Evolutionary conservation across 108 stramenopile species (phyloP).

Genomic region (Heterococcus sp.): DNA sequence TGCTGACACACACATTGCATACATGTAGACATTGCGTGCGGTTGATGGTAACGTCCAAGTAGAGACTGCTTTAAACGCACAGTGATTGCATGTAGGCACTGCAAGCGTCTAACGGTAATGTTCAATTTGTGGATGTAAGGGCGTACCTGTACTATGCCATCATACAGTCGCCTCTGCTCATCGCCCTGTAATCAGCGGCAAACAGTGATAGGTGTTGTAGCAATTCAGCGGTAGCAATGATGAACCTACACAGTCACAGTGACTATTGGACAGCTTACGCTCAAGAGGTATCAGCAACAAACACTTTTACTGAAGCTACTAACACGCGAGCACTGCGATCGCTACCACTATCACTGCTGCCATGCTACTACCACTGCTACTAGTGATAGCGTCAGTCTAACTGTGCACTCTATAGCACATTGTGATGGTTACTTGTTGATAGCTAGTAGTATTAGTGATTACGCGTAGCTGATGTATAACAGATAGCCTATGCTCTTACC

Average conservation of each 20-base stretch:
- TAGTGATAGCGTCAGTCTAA: background rate
- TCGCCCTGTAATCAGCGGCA: background rate
- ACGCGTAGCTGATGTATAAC: no score
- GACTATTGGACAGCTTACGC: no score
- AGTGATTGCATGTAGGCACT: no score
- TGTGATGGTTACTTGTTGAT: no score
- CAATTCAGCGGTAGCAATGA: background rate
- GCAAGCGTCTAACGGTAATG: background rate
- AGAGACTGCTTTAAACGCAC: no score
- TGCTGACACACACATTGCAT: no score
- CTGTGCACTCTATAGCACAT: background rate
- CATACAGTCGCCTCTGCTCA: background rate
- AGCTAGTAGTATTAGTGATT: no score
- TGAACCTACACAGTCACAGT: no score
- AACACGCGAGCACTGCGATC: background rate
- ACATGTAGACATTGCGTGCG: no score
- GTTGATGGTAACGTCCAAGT: no score
- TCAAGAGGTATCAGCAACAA: no score
- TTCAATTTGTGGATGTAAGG: background rate
- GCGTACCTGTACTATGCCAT: no score
- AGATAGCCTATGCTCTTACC: background rate
- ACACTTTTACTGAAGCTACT: background rate
- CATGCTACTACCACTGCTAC: background rate
- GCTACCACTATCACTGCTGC: background rate
- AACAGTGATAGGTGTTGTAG: background rate